Percentiles rank a stretch among this genome's conserved stretches.
phyloP scores from a whole-genome alignment of 2,329 filamentous ascomycete species.

The Hypoxylon sp. region DNA sequence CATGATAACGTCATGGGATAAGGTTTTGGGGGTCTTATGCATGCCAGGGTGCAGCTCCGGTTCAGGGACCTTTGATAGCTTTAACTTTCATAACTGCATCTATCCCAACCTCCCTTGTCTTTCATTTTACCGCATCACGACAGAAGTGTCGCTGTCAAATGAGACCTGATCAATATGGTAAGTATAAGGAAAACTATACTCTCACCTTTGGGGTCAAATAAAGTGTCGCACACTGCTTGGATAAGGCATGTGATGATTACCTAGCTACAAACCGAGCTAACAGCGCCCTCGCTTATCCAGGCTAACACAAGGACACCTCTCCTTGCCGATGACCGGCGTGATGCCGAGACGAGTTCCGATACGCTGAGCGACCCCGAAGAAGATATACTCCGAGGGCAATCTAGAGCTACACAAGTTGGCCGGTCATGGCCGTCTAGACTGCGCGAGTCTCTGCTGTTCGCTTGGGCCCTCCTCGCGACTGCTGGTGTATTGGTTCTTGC shows the following conservation, averaged over 20 bases:
- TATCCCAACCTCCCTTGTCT: slow-evolving; percentile 4
- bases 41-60: slow-evolving; percentile 22
- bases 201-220: background rate
- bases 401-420: slow-evolving; percentile 45
- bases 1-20: slow-evolving; percentile 41
- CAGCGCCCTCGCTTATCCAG: slow-evolving; percentile 32
- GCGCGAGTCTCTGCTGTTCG: slow-evolving; percentile 81
- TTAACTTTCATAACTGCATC: slow-evolving; percentile 2
- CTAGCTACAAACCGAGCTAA: slow-evolving; percentile 24
- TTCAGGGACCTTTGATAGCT: slow-evolving; percentile 18
- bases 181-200: background rate
- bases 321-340: slow-evolving; percentile 48
- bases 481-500: slow-evolving; percentile 82
- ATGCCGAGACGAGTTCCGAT: slow-evolving; percentile 37
- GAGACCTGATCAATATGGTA: slow-evolving; percentile 28
- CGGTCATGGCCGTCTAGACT: slow-evolving; percentile 59
- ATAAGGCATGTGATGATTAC: slow-evolving; percentile 1
- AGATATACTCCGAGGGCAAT: slow-evolving; percentile 53
- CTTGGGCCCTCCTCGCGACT: slow-evolving; percentile 87
- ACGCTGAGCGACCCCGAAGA: slow-evolving; percentile 52
- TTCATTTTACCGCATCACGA: slow-evolving; percentile 1
- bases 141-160: slow-evolving; percentile 13
- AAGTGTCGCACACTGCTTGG: slow-evolving; percentile 7
- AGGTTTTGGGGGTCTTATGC: slow-evolving; percentile 23
- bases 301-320: slow-evolving; percentile 51